A percentile compares a stretch with the other conserved stretches of the same genome.
phyloP scores from a whole-genome alignment of 2,329 filamentous ascomycete genomes.

The Boeremia lycopersici region DNA sequence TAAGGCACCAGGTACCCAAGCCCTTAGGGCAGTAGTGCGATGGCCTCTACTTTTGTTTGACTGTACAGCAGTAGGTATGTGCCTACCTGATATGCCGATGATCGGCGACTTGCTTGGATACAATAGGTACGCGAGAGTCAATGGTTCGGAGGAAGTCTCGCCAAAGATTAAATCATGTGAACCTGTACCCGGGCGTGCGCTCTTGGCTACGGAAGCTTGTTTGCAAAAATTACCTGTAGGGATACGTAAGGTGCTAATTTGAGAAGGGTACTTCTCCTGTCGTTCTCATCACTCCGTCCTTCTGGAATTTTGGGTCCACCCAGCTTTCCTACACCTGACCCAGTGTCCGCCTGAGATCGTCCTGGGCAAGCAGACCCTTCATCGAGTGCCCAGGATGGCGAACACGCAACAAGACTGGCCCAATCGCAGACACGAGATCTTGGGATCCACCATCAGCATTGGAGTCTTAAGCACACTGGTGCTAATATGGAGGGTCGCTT shows the following conservation, averaged over 20 bases:
- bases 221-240: not conserved
- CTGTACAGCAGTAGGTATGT: too few relatives aligned
- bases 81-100: not conserved
- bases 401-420: conserved; percentile 22
- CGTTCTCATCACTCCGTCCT: conserved; percentile 6
- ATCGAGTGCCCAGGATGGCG: conserved; percentile 14
- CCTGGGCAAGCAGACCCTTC: conserved; percentile 5
- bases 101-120: conserved; percentile 1
- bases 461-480: conserved; percentile 23
- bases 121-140: not conserved
- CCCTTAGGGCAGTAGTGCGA: too few relatives aligned
- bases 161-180: not conserved
- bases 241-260: not conserved
- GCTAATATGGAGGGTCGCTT: conserved; percentile 30
- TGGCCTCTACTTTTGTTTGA: too few relatives aligned
- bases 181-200: not conserved
- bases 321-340: conserved; percentile 1
- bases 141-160: conserved; percentile 2
- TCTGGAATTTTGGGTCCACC: not conserved
- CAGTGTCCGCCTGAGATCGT: conserved; percentile 6
- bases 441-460: conserved; percentile 22
- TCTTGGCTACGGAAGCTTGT: conserved; percentile 8
- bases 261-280: conserved; percentile 2
- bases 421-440: conserved; percentile 23
- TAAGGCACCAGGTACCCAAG: too few relatives aligned